Percentiles rank a stretch among this genome's conserved stretches.
Evolutionary conservation across 2,329 filamentous ascomycete genomes (phyloP).

Genomic region (Triangularia verruculosa): DNA sequence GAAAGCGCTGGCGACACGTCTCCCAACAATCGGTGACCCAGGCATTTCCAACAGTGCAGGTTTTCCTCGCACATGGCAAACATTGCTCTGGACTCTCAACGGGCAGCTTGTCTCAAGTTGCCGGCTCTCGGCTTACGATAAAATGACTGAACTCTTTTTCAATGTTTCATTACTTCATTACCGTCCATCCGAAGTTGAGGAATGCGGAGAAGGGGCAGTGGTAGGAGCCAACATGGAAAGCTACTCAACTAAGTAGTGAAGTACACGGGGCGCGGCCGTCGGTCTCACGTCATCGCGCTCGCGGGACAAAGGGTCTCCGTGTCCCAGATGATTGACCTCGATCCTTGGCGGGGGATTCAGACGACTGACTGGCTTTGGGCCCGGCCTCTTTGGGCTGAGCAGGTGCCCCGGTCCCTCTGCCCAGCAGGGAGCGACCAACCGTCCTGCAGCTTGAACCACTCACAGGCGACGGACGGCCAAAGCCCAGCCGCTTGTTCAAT

Average conservation of each 20-base stretch:
- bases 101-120: background rate
- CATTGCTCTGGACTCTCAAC: too few species aligned
- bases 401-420: background rate
- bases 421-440: background rate
- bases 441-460: slow-evolving; percentile 1
- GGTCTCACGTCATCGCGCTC: slow-evolving; percentile 24
- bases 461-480: background rate
- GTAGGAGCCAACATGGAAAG: background rate
- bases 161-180: background rate
- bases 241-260: background rate
- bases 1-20: background rate
- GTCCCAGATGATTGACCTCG: slow-evolving; percentile 1
- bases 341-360: slow-evolving; percentile 13
- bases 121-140: background rate
- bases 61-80: background rate
- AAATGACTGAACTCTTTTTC: background rate
- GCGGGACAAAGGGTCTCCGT: slow-evolving; percentile 13
- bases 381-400: background rate
- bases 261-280: background rate
- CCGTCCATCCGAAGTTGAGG: background rate
- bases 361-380: background rate
- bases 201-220: background rate
- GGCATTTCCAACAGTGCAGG: background rate
- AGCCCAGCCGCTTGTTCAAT: slow-evolving; percentile 6
- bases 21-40: background rate